A percentile compares a stretch with the other conserved stretches of the same genome.
Conservation (phyloP, 2,329 filamentous ascomycete species). For the Magnaporthales sp. region DNA sequence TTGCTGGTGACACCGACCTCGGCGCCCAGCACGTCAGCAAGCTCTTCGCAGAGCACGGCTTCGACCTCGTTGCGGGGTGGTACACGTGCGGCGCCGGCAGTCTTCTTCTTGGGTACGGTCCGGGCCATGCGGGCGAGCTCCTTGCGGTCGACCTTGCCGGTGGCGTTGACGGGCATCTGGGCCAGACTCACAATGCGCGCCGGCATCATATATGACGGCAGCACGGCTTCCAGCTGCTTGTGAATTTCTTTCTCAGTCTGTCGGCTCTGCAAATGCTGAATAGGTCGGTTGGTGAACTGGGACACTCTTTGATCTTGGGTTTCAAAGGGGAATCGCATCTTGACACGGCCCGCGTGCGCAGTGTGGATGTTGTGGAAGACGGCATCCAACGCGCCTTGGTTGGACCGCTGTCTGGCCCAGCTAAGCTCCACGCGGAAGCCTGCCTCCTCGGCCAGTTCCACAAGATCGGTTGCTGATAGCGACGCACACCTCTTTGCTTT, state of each 20-base stretch:
- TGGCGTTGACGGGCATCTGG: slow-evolving; percentile 46
- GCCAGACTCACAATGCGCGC: slow-evolving; percentile 39
- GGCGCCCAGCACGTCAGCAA: background rate
- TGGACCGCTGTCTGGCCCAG: background rate
- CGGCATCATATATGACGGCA: slow-evolving; percentile 55
- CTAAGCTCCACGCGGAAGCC: background rate
- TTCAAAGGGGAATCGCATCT: background rate
- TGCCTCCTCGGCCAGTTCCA: background rate
- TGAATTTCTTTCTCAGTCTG: background rate
- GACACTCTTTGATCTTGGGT: background rate
- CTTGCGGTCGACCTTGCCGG: slow-evolving; percentile 53
- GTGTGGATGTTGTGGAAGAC: background rate
- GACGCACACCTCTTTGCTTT: too few relatives aligned
- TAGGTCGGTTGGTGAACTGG: background rate
- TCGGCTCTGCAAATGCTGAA: background rate
- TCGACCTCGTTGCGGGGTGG: background rate
- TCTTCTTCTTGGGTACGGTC: background rate
- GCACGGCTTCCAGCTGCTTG: slow-evolving; percentile 13
- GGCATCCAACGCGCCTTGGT: background rate
- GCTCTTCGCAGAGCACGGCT: background rate
- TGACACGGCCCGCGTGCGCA: background rate
- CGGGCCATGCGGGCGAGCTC: slow-evolving; percentile 18
- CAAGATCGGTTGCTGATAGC: background rate
- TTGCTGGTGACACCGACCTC: background rate
- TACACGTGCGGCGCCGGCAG: background rate